These are phyloP conservation scores for Alternaria sp. DNA, from an alignment of 2,329 filamentous ascomycete species.

Conservation along the genomic window DNA sequence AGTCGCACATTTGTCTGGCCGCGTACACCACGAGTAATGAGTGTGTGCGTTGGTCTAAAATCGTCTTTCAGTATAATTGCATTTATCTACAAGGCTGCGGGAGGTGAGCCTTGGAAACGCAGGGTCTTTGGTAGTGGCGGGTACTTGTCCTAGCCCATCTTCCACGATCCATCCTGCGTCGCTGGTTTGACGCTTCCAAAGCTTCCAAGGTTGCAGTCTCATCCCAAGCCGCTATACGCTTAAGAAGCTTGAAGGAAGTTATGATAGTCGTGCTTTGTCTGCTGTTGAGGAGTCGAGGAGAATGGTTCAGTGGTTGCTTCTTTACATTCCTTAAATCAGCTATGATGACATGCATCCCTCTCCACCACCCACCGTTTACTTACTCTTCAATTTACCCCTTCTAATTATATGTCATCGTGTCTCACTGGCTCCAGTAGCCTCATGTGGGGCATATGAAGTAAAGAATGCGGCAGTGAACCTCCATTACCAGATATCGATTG, in stretches of 20 bases:
- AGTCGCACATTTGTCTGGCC: not conserved
- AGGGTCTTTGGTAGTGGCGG: constrained; percentile 8
- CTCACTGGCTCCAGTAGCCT: not conserved
- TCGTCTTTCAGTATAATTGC: not conserved
- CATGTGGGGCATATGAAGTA: constrained; percentile 27
- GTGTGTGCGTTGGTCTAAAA: not conserved
- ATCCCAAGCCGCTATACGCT: not conserved
- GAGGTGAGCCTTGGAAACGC: not conserved
- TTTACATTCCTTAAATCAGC: not conserved
- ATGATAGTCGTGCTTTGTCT: not conserved
- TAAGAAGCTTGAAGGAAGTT: not conserved
- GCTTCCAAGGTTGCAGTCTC: not conserved
- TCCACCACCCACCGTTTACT: not conserved
- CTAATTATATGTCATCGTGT: not conserved
- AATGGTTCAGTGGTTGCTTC: not conserved
- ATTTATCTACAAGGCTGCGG: not conserved
- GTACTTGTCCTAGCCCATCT: constrained; percentile 6
- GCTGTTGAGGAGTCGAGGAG: not conserved
- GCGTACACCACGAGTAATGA: not conserved
- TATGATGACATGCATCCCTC: constrained; percentile 4
- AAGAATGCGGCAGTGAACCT: not conserved
- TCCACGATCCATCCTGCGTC: not conserved
- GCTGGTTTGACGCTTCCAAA: constrained; percentile 3
- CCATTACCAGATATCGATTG: not conserved
- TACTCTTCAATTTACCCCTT: not conserved